These are phyloP conservation scores for Ogataea parapolymorpha DNA, from an alignment of 805 yeast genomes.

Conservation along the genomic window DNA sequence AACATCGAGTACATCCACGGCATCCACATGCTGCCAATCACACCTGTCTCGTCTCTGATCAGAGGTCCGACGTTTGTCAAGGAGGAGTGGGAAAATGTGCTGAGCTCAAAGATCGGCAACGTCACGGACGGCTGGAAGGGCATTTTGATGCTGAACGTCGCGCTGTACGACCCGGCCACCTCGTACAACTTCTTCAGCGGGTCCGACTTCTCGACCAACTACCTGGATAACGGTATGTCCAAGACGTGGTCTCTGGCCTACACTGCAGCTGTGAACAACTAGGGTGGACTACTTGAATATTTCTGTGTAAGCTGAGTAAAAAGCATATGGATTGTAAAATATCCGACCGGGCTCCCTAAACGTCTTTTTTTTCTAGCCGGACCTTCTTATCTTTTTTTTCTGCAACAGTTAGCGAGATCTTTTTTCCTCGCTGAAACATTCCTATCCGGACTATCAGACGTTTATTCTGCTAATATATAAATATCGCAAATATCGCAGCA, in stretches of 20 bases:
- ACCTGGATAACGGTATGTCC: constrained; percentile 83
- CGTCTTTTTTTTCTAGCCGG: not conserved
- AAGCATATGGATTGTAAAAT: not conserved
- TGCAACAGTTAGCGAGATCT: constrained; percentile 8
- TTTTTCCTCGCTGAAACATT: constrained; percentile 6
- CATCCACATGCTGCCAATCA: constrained; percentile 70
- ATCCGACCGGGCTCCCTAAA: not conserved
- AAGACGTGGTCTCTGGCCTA: constrained; percentile 82
- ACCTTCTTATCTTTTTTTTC: not conserved
- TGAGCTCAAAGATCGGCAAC: constrained; percentile 42
- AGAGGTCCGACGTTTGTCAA: constrained; percentile 53
- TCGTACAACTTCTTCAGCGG: constrained; percentile 64
- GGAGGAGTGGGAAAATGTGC: constrained; percentile 64
- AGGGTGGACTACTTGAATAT: not conserved
- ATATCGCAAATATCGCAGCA: not conserved
- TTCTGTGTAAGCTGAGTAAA: not conserved
- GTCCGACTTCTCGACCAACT: constrained; percentile 46
- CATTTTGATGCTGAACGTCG: constrained; percentile 68
- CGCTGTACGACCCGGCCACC: constrained; percentile 63
- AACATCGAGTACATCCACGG: constrained; percentile 61
- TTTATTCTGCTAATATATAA: not conserved
- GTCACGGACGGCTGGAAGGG: constrained; percentile 79
- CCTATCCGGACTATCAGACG: constrained; percentile 1
- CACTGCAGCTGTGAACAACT: constrained; percentile 46
- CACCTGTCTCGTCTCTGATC: constrained; percentile 62